Conservation (phyloP, 139 green algal genomes). For the Medakamo hakoo region DNA sequence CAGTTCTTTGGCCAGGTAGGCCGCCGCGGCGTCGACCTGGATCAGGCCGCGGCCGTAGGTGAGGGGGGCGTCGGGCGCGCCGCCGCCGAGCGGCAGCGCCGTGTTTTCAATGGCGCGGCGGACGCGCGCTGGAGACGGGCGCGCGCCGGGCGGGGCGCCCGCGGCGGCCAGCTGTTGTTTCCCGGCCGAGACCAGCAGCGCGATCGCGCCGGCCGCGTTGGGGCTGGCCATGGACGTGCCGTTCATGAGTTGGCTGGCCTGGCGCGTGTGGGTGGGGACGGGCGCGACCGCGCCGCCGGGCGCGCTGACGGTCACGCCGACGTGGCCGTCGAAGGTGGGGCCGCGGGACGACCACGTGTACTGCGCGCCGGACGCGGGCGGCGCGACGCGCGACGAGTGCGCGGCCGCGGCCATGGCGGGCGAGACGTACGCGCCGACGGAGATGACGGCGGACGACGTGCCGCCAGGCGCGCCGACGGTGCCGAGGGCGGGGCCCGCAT, state of each 20-base stretch:
- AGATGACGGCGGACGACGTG: slow-evolving; percentile 48
- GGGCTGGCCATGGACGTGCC: slow-evolving; percentile 66
- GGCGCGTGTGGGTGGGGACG: slow-evolving; percentile 39
- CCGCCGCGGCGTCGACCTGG: slow-evolving; percentile 59
- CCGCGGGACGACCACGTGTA: slow-evolving; percentile 70
- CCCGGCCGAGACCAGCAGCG: slow-evolving; percentile 57
- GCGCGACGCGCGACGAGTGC: slow-evolving; percentile 39
- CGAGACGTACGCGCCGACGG: slow-evolving; percentile 69
- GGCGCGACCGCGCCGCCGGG: slow-evolving; percentile 57
- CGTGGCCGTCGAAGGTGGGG: slow-evolving; percentile 51
- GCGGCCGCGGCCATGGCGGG: slow-evolving; percentile 55
- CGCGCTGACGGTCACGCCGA: slow-evolving; percentile 56
- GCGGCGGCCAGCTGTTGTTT: no score
- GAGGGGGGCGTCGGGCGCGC: slow-evolving; percentile 29
- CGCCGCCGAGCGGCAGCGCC: slow-evolving; percentile 17
- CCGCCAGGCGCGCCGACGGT: slow-evolving; percentile 74
- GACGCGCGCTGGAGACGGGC: slow-evolving; percentile 22
- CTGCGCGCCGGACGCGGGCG: slow-evolving; percentile 28
- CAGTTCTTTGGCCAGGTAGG: slow-evolving; percentile 42
- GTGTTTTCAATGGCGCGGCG: slow-evolving; percentile 56
- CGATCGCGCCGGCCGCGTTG: slow-evolving; percentile 55
- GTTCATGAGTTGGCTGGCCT: slow-evolving; percentile 76
- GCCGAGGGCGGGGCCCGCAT: slow-evolving; percentile 65
- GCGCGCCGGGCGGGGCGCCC: slow-evolving; percentile 6
- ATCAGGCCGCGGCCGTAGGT: slow-evolving; percentile 73